Evolutionary conservation across 805 yeast genomes (phyloP), one percentile per base, ranked within the genome.

Genomic region (Teunomyces panamensis): DNA sequence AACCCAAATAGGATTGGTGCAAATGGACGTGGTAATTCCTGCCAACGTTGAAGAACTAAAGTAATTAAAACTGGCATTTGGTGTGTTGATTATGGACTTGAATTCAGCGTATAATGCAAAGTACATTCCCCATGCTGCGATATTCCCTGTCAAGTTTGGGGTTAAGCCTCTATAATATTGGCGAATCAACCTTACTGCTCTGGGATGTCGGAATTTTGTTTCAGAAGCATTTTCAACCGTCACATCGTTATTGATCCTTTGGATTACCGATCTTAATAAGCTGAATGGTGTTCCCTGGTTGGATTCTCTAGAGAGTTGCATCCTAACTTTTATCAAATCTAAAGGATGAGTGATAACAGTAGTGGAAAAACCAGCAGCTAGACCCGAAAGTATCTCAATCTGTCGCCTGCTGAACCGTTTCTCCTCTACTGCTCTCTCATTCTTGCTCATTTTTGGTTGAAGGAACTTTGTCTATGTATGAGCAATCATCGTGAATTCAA

Each of bases 1-100:
- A 1, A 94, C 96, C 99, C 99, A 92, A 9, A 92, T 78, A 0
- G 99, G 99, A 60, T 90, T 94, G 0, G 99, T 91, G 11, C 87
- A 36, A 0, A 89, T 47, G 0, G 95, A 79, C 0, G 97, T 89
- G 4, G 83, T 58, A 35, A 83, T 59, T 0, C 99, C 99, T 0
- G 97, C 90, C 13, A 67, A 34, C 2, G 71, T 49, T 2, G 73
- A 68, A 5, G 73, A 64, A 4, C 65, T 58, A 45, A 72, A 70
- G 49, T 63, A 73, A 41, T 62, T 63, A 4, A 62, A 44, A 3
- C 65, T 56, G 3, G 60, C 55, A 34, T 53, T 56, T 16, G 50
- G 46, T 4, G 50, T 48, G 7, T 48, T 45, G 27, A 55, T 49
- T 4, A 46, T 20, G 7, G 46, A 44, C 47, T 87, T 88, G 52